Evolutionary conservation across 352 stramenopile genomes (phyloP), one percentile per base, ranked within the genome.

Genomic region (Pythium pyrilobum): DNA sequence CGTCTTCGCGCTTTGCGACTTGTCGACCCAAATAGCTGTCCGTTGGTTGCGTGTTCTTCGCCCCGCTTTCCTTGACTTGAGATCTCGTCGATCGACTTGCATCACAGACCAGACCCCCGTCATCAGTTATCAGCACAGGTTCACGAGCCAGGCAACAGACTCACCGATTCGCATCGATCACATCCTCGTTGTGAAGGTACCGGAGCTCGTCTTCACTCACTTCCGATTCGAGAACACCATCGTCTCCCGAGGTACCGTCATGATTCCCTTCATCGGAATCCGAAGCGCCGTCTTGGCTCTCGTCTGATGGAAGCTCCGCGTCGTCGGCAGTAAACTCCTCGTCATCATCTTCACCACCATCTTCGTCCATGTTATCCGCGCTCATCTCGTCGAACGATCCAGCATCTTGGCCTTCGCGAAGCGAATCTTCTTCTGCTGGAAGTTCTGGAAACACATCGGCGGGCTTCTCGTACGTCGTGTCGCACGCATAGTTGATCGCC

Each of bases 401-500:
- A 15, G 31, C 31, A 8, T 15, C 8, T 15, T 36, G 31, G n/a
- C n/a, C n/a, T n/a, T n/a, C n/a, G n/a, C n/a, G n/a, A n/a, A n/a
- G n/a, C n/a, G n/a, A 33, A 7, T 54, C 53, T n/a, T 18, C 38
- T 15, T 38, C 43, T 20, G 21, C 23, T 18, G 34, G 11, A 3
- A 91, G 52, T 31, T 86, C 71, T 3, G 77, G 73, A 38, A 85
- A 85, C 28, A 84, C 71, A 37, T 82, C 69, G 0, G 65, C 46
- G 1, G 87, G 48, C 18, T 48, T 75, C 55, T 92, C 81, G 56
- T 81, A 89, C 37, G 69, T 83, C 12, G 80, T 81, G 2, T 67
- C 74, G 48, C 89, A 92, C 31, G 83, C 74, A 27, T 77, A 83
- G 52, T 95, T 95, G 52, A 92, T 84, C 21, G 67, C 65, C 54